phyloP scores from a whole-genome alignment of 1,284 basidiomycete species.

The Gomphus sp. region DNA sequence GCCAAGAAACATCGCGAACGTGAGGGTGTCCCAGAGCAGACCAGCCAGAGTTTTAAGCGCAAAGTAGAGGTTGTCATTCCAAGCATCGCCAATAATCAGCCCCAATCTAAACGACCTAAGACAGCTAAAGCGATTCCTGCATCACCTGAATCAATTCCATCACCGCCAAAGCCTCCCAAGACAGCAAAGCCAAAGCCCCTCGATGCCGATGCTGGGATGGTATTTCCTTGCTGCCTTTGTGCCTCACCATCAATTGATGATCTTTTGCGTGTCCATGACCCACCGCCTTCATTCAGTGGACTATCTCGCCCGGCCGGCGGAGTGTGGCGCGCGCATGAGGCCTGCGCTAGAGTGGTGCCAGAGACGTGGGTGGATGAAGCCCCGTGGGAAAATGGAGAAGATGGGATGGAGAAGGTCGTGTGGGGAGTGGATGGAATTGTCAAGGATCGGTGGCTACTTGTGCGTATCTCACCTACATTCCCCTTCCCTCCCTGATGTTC shows the following conservation, averaged over 20 bases:
- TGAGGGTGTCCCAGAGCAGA: not conserved
- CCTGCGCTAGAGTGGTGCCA: conserved; percentile 71
- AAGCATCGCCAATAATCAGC: not conserved
- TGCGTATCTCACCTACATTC: conserved; percentile 31
- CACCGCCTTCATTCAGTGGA: conserved; percentile 38
- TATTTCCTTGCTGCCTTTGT: conserved; percentile 77
- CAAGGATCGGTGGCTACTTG: conserved; percentile 85
- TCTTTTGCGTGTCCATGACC: conserved; percentile 62
- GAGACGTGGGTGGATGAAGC: conserved; percentile 80
- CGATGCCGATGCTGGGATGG: not conserved
- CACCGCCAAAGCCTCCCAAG: conserved; percentile 34
- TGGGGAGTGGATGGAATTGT: conserved; percentile 80
- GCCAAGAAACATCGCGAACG: conserved; percentile 18
- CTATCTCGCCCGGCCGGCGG: conserved; percentile 19
- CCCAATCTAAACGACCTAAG: conserved; percentile 11
- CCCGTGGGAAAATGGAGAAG: conserved; percentile 32
- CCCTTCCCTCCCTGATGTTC: conserved; percentile 10
- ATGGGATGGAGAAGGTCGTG: conserved; percentile 46
- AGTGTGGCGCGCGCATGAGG: conserved; percentile 63
- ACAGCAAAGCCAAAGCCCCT: conserved; percentile 37
- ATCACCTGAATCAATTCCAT: not conserved
- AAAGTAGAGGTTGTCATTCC: conserved; percentile 5
- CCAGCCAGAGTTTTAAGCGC: not conserved
- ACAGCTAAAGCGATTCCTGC: not conserved
- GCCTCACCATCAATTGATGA: conserved; percentile 47